Evolutionary conservation across 441 rosid genomes (phyloP).

Genomic region (Brassica hybrid): DNA sequence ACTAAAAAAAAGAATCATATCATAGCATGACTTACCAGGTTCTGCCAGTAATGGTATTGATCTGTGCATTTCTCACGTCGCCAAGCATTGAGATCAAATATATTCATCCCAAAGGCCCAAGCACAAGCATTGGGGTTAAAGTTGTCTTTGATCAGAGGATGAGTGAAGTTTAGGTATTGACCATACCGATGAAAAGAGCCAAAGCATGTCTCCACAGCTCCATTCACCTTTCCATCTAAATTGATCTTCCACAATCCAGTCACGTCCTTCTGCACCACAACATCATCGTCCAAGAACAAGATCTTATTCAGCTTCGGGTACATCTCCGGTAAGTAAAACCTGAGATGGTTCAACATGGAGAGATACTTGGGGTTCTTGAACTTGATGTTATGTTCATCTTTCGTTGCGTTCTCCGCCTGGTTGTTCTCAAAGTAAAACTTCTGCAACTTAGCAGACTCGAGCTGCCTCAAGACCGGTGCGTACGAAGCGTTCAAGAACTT

Average conservation of each 20-base stretch:
- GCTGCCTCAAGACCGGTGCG: conserved; percentile 76
- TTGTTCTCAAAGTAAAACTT: conserved; percentile 58
- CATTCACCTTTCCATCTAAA: conserved; percentile 83
- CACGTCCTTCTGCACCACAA: conserved; percentile 87
- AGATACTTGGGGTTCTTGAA: conserved; percentile 64
- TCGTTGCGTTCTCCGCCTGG: conserved; percentile 60
- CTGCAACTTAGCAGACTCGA: conserved; percentile 66
- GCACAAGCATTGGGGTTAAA: conserved; percentile 83
- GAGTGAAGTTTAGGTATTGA: conserved; percentile 73
- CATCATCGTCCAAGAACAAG: conserved; percentile 75
- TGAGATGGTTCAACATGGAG: conserved; percentile 76
- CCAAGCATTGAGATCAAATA: conserved; percentile 91
- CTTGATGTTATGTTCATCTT: conserved; percentile 54
- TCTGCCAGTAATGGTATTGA: conserved; percentile 85
- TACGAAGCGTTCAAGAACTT: conserved; percentile 70
- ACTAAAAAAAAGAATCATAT: neutral
- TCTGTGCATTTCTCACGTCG: conserved; percentile 79
- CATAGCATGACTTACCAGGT: conserved; percentile 56
- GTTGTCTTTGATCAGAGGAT: conserved; percentile 67
- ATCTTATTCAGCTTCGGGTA: conserved; percentile 77
- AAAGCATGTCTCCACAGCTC: conserved; percentile 90
- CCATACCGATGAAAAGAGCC: conserved; percentile 84
- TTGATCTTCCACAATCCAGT: conserved; percentile 82
- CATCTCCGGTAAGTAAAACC: conserved; percentile 90
- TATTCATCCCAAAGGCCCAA: conserved; percentile 90